Base-by-base conservation (phyloP, 1,284 basidiomycete species). In the Inonotus hispidus region DNA sequence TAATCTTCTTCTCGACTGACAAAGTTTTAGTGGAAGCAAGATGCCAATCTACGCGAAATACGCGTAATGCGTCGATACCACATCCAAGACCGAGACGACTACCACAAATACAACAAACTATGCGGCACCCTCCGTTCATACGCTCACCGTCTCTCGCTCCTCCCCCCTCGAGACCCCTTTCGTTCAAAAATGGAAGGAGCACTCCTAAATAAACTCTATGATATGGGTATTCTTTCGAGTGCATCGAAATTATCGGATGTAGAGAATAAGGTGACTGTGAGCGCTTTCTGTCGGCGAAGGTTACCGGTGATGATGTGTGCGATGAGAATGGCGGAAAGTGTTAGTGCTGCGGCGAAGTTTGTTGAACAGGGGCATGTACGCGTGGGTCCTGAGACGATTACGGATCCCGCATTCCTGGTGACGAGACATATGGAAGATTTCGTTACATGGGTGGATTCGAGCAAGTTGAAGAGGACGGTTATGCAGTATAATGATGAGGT, bases 361-460 rank as follows among this genome's bases (percentile, higher is more conserved):
- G 92, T 99, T 66, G 97, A 99, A 73, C 96, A 99, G 74, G 97
- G 97, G 0, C 96, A 99, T 74, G 88, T 99, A 66, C 88, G 97
- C 37, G 95, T 99, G 13, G 97, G 97, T 5, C 94, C 97, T 27
- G 93, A 98, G 69, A 92, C 93, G 0, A 88, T 99, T 69, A 96
- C 92, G 0, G 97, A 99, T 73, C 97, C 97, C 1, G 97, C 96
- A 1, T 98, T 91, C 76, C 82, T 99, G 61, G 95, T 99, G 65
- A 97, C 95, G 25, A 81, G 95, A 84, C 93, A 95, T 68, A 95
- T 97, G 93, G 95, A 99, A 72, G 97, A 99, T 79, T 99, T 98
- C 75, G 94, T 99, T 53, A 98, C 97, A 21, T 99, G 97, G 97
- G 95, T 99, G 16, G 95, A 99, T 73, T 95, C 94, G 25, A 95